These are phyloP conservation scores for Starmerella asiatica DNA, from an alignment of 805 yeast genomes.

Conservation along the genomic window DNA sequence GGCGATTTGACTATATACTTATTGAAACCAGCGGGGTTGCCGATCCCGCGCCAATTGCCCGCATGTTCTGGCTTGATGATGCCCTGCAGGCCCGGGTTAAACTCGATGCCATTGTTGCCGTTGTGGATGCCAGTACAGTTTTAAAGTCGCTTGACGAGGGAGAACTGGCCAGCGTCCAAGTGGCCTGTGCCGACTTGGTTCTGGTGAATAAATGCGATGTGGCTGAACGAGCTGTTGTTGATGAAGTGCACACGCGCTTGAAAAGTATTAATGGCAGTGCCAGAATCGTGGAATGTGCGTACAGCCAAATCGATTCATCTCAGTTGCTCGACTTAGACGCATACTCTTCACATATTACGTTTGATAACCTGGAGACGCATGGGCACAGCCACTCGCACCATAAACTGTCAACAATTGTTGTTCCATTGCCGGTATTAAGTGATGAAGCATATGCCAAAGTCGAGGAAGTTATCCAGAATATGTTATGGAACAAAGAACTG, in stretches of 20 bases:
- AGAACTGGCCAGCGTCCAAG: slow-evolving; percentile 69
- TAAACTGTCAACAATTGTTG: slow-evolving; percentile 38
- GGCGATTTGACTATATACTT: slow-evolving; percentile 75
- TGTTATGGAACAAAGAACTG: slow-evolving; percentile 59
- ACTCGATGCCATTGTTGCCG: slow-evolving; percentile 85
- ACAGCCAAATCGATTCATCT: slow-evolving; percentile 57
- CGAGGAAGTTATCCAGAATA: slow-evolving; percentile 51
- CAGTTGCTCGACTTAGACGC: slow-evolving; percentile 68
- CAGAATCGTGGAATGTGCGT: slow-evolving; percentile 52
- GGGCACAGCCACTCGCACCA: slow-evolving; percentile 6
- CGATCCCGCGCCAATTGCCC: slow-evolving; percentile 94
- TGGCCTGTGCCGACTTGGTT: slow-evolving; percentile 78
- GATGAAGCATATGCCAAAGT: slow-evolving; percentile 33
- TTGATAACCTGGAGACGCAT: background rate
- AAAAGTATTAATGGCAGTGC: slow-evolving; percentile 52
- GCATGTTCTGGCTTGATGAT: slow-evolving; percentile 95
- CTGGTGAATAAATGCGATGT: slow-evolving; percentile 68
- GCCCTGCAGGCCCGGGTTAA: slow-evolving; percentile 72
- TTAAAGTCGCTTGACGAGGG: slow-evolving; percentile 51
- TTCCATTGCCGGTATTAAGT: slow-evolving; percentile 29
- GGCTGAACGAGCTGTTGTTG: slow-evolving; percentile 23
- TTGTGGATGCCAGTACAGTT: slow-evolving; percentile 56
- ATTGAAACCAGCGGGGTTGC: slow-evolving; percentile 94
- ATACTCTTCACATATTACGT: slow-evolving; percentile 29
- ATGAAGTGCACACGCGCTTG: slow-evolving; percentile 31